Base-by-base conservation (phyloP, 2,329 filamentous ascomycete genomes). In the Phyllosticta paracitricarpa region DNA sequence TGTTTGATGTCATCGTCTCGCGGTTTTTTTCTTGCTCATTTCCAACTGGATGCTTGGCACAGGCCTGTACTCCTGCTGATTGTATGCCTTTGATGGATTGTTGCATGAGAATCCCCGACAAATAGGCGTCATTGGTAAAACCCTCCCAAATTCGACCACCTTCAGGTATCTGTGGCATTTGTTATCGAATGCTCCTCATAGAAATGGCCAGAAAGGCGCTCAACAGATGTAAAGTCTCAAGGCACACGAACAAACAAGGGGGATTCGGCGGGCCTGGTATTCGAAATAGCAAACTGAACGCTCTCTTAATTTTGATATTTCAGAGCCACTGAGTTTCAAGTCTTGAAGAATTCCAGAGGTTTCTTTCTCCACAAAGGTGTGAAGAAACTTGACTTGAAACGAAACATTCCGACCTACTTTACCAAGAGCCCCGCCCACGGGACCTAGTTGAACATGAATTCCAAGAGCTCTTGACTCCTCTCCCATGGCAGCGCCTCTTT, bases 1-100 rank as follows among this genome's bases (percentile, higher is more conserved):
- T 75, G 65, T 87, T 87, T 35, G 84, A 77, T 0, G 82, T 85
- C 10, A 82, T 71, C 9, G 84, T 80, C 65, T 85, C 81, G 51
- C 68, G 72, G 65, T 70, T 70, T 58, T 66, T 82, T 63, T 86
- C 84, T 69, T 87, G 84, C 67, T 87, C 84, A 61, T 87, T 84
- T 17, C 74, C 81, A 52, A 86, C 81, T 62, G 78, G 81, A 65
- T 87, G 84, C 70, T 84, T 76, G 19, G 73, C 71, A 48, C 70
- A 73, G 35, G 74, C 71, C 57, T 77, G 71, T 10, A 79, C 78
- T 55, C 76, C 76, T 19, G 69, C 71, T 58, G 72, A 72, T 57
- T 78, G 74, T 55, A 75, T 69, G 22, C 75, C 73, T 57, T 65
- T 66, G 60, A 79, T 75, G 1, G 75, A 76, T 56, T 72, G 63